These are phyloP conservation scores for Xerocomus tenax DNA, from an alignment of 1,284 basidiomycete species.

Conservation along the genomic window DNA sequence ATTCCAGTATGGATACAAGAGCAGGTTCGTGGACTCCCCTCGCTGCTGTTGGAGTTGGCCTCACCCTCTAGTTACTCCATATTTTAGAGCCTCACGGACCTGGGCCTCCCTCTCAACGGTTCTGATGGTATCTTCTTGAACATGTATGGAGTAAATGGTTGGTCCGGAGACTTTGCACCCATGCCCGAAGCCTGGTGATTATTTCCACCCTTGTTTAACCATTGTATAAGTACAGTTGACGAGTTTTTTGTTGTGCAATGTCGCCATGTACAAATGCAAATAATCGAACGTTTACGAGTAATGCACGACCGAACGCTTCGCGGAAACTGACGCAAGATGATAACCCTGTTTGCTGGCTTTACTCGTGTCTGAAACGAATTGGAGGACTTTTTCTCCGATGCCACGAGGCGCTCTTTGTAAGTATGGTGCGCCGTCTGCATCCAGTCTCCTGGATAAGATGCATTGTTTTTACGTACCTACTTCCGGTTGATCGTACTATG, in stretches of 20 bases:
- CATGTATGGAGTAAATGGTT: constrained; percentile 58
- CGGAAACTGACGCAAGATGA: not conserved
- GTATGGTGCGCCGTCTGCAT: not conserved
- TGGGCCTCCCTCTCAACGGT: constrained; percentile 81
- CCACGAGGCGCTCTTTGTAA: not conserved
- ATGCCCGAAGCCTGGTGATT: constrained; percentile 76
- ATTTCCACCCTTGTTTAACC: constrained; percentile 11
- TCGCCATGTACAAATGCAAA: constrained; percentile 17
- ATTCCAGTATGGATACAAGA: constrained; percentile 79
- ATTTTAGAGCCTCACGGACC: constrained; percentile 69
- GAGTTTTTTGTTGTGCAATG: constrained; percentile 16
- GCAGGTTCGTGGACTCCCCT: constrained; percentile 41
- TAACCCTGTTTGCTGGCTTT: not conserved
- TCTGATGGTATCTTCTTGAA: constrained; percentile 83
- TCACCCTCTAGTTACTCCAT: constrained; percentile 3
- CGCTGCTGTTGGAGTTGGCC: not conserved
- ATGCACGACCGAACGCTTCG: not conserved
- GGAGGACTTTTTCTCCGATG: not conserved
- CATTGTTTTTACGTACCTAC: constrained; percentile 1
- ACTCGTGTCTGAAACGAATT: no score
- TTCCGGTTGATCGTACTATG: not conserved
- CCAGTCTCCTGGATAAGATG: no score
- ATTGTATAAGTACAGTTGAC: constrained; percentile 25
- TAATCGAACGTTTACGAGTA: constrained; percentile 1
- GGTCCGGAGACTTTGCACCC: constrained; percentile 63